phyloP scores from a whole-genome alignment of 495 filamentous ascomycete species.

The Amniculicola lignicola region DNA sequence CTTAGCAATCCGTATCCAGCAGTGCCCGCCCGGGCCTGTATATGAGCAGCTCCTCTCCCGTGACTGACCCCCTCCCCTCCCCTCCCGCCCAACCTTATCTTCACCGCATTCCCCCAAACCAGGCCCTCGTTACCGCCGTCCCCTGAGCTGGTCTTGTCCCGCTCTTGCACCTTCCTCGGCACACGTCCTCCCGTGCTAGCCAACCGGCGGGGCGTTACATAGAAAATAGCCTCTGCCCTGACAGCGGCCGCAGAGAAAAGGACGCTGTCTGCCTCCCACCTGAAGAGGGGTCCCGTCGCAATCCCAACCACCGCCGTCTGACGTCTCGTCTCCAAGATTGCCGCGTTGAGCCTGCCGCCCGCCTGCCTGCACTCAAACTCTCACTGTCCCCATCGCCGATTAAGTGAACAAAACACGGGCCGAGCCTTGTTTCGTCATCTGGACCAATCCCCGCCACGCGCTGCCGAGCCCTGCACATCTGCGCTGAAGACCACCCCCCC shows the following conservation, averaged over 20 bases:
- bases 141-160: background rate
- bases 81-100: constrained; percentile 10
- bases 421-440: constrained; percentile 20
- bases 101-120: constrained; percentile 6
- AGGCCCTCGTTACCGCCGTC: background rate
- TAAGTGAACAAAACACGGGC: constrained; percentile 8
- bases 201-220: constrained; percentile 19
- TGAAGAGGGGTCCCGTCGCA: background rate
- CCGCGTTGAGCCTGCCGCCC: background rate
- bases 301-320: no score
- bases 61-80: constrained; percentile 6
- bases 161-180: no score
- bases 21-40: constrained; percentile 4
- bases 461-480: background rate
- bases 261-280: background rate
- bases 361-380: background rate
- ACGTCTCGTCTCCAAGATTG: no score
- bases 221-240: background rate
- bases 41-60: constrained; percentile 5
- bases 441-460: background rate
- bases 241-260: background rate
- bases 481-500: background rate
- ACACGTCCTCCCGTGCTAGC: background rate
- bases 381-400: background rate
- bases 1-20: no score